phyloP scores from a whole-genome alignment of 2,329 filamentous ascomycete species.

The Blastomyces percursus region DNA sequence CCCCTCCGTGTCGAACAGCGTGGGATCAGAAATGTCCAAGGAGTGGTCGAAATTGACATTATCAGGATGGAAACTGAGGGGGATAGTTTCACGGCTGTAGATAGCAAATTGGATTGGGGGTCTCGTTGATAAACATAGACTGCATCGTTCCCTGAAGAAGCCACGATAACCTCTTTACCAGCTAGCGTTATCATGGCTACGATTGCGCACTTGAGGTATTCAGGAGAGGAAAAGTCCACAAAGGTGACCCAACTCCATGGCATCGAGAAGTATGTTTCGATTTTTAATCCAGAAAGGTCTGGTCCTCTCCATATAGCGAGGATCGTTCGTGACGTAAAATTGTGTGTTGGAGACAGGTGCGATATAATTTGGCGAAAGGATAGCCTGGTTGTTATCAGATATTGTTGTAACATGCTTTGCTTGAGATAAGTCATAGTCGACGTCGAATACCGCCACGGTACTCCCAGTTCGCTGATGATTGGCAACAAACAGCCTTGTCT shows the following conservation, averaged over 20 bases:
- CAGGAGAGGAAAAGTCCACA: constrained; percentile 9
- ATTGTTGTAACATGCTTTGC: constrained; percentile 12
- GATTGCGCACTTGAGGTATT: constrained; percentile 9
- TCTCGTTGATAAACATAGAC: constrained; percentile 14
- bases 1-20: constrained; percentile 12
- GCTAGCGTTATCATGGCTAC: constrained; percentile 13
- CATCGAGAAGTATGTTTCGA: constrained; percentile 9
- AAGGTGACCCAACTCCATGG: constrained; percentile 14
- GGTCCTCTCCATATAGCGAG: constrained; percentile 10
- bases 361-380: constrained; percentile 14
- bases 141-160: constrained; percentile 9
- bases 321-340: constrained; percentile 16
- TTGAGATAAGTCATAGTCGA: constrained; percentile 13
- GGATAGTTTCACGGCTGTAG: constrained; percentile 9
- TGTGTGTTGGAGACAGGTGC: constrained; percentile 13
- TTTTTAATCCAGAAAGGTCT: constrained; percentile 11
- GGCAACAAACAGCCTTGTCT: constrained; percentile 12
- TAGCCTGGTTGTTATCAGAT: constrained; percentile 10
- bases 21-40: constrained; percentile 10
- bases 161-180: constrained; percentile 14
- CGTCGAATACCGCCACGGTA: constrained; percentile 13
- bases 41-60: constrained; percentile 14
- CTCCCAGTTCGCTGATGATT: constrained; percentile 11
- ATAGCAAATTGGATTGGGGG: constrained; percentile 11
- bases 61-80: constrained; percentile 13